Evolutionary conservation across 495 filamentous ascomycete genomes (phyloP).

Genomic region (Amphirosellinia nigrospora): DNA sequence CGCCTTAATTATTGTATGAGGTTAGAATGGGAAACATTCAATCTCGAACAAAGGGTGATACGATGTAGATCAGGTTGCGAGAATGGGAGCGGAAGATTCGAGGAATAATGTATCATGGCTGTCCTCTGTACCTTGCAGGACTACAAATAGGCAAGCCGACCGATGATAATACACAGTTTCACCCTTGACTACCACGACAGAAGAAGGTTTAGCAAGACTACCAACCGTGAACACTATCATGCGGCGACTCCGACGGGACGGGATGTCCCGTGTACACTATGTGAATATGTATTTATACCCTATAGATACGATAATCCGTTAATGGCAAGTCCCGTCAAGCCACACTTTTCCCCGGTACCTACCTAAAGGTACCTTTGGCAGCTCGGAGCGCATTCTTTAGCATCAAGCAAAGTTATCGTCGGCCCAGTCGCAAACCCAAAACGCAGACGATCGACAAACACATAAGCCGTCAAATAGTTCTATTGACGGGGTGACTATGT

Average conservation of each 20-base stretch:
- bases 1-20: not conserved
- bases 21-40: not conserved
- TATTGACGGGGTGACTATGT: slow-evolving; percentile 41
- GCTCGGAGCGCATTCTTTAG: not conserved
- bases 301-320: not conserved
- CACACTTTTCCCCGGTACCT: not conserved
- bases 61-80: slow-evolving; percentile 6
- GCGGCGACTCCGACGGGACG: not conserved
- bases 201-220: too few relatives aligned
- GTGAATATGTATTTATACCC: slow-evolving; percentile 1
- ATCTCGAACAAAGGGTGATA: not conserved
- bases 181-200: not conserved
- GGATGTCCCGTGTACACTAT: not conserved
- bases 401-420: not conserved
- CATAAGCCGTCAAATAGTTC: not conserved
- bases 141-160: not conserved
- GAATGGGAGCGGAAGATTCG: slow-evolving; percentile 2
- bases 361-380: not conserved
- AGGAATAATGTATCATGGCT: not conserved
- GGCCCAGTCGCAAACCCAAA: not conserved
- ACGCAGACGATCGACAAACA: not conserved
- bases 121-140: not conserved
- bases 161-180: not conserved
- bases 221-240: not conserved
- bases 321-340: not conserved